Evolutionary conservation across 31 red algal species (phyloP), one percentile per base, ranked within the genome.

Genomic region (Asparagopsis taxiformis): DNA sequence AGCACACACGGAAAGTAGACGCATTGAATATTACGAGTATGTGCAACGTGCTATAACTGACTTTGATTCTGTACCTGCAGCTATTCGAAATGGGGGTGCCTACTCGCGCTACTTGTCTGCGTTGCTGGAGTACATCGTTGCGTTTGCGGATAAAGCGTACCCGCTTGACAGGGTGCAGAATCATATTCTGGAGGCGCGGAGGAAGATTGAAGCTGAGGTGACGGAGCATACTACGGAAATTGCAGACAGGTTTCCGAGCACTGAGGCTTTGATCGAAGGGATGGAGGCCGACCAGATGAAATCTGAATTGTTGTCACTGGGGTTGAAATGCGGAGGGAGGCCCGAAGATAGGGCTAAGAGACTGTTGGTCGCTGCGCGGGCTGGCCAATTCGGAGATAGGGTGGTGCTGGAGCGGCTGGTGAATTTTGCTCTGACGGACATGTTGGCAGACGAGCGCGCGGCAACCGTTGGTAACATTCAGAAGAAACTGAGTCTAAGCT

Each of bases 401-500:
- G 85, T 66, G 9, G 34, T 87, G 22, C 51, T 74, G 41, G 85
- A 89, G 77, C 52, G 66, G 20, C 19, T 68, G n/a, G 36, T 89
- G 26, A 23, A 43, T 6, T 89, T 91, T 70, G 69, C 68, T 6
- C 33, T 82, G 48, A 55, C 59, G 8, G 79, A 74, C 32, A n/a
- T 89, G 29, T 58, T 96, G 30, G 54, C 70, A 31, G 79, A 82
- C 41, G 84, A 83, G 50, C 65, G 75, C 17, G 50, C 33, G 11
- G 75, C 70, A 15, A 96, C 92, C 9, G 64, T 91, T 1, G 83
- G 71, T 30, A 87, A 96, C 31, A 58, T 96, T n/a, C 68, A 82
- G 56, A 96, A 96, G 75, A 89, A 89, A 35, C 78, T 87, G 46
- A 77, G 74, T 29, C 75, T 92, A 31, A 87, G 82, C 50, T 97